Evolutionary conservation across 495 filamentous ascomycete species (phyloP).

Genomic region (Trichocladium uniseriatum): DNA sequence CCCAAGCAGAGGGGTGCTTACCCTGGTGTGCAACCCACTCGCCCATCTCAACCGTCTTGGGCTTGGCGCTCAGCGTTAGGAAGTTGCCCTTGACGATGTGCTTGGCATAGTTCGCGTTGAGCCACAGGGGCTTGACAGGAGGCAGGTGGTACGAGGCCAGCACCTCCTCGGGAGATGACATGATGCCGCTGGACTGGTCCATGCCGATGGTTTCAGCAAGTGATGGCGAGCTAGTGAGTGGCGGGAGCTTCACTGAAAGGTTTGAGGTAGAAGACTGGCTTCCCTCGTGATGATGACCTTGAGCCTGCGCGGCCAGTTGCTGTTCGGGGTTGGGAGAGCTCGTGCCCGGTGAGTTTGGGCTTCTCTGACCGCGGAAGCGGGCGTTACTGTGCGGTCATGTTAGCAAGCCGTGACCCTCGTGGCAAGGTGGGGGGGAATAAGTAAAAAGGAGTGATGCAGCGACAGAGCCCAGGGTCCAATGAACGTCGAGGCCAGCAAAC

Average conservation of each 20-base stretch:
- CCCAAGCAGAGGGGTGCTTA: slow-evolving; percentile 31
- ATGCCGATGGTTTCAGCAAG: slow-evolving; percentile 30
- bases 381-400: slow-evolving; percentile 18
- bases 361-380: slow-evolving; percentile 27
- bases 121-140: slow-evolving; percentile 30
- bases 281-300: slow-evolving; percentile 3
- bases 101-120: slow-evolving; percentile 64
- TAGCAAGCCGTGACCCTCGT: neutral
- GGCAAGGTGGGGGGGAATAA: neutral
- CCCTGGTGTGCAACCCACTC: slow-evolving; percentile 95
- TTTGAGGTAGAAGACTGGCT: slow-evolving; percentile 15
- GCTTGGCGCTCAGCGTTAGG: slow-evolving; percentile 83
- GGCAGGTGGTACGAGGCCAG: slow-evolving; percentile 46
- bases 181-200: slow-evolving; percentile 25
- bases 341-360: slow-evolving; percentile 22
- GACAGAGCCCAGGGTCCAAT: neutral
- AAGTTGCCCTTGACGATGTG: slow-evolving; percentile 94
- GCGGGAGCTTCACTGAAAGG: slow-evolving; percentile 23
- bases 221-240: slow-evolving; percentile 25
- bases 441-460: neutral
- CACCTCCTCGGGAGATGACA: slow-evolving; percentile 37
- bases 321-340: slow-evolving; percentile 10
- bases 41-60: slow-evolving; percentile 82
- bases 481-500: neutral
- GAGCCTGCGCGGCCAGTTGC: slow-evolving; percentile 1